These are phyloP conservation scores for Hypocreales sp. DNA, from an alignment of 2,329 filamentous ascomycete species.

Conservation along the genomic window DNA sequence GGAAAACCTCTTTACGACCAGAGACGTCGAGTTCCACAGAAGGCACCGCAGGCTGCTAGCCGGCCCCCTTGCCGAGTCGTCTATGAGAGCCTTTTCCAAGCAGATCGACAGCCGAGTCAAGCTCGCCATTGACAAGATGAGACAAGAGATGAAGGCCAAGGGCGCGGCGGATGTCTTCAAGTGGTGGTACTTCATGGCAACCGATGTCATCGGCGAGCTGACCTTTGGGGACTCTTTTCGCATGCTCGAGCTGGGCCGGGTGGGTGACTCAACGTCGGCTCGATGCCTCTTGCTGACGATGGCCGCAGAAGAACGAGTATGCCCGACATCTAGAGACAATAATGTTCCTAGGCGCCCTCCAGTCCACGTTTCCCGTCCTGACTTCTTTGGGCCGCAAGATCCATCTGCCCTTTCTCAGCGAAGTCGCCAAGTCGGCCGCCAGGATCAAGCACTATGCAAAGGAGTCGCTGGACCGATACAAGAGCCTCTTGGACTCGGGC, in stretches of 20 bases:
- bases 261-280: neutral
- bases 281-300: conserved; percentile 9
- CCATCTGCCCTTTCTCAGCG: conserved; percentile 9
- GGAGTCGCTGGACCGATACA: conserved; percentile 13
- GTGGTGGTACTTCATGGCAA: conserved; percentile 35
- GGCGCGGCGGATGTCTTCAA: conserved; percentile 28
- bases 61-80: conserved; percentile 19
- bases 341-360: conserved; percentile 7
- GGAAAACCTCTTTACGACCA: conserved; percentile 21
- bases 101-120: neutral
- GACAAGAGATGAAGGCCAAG: conserved; percentile 17
- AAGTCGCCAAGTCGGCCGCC: neutral
- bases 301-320: conserved; percentile 18
- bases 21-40: conserved; percentile 20
- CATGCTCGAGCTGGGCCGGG: conserved; percentile 1
- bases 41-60: conserved; percentile 25
- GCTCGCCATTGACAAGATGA: conserved; percentile 1
- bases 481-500: conserved; percentile 6
- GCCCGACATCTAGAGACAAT: conserved; percentile 19
- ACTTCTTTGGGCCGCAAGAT: conserved; percentile 7
- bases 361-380: conserved; percentile 13
- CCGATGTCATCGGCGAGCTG: conserved; percentile 34
- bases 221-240: conserved; percentile 34
- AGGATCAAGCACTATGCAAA: conserved; percentile 10
- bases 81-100: conserved; percentile 7